phyloP scores from a whole-genome alignment of 768 basidiomycete species.

The Megacollybia marginata region DNA sequence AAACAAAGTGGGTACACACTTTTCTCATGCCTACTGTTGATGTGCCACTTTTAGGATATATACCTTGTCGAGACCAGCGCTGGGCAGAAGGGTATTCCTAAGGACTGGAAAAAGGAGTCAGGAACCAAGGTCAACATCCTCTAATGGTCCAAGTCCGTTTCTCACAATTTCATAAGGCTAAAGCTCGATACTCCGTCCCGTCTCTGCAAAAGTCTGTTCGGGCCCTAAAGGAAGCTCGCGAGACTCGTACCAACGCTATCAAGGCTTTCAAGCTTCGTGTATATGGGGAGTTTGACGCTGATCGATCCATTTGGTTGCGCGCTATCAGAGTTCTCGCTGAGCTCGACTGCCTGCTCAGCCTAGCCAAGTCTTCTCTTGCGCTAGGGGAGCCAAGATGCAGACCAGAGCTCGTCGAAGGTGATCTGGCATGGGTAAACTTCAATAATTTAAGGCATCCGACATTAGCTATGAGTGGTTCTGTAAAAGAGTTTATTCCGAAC shows the following conservation, averaged over 20 bases:
- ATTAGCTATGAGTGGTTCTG: slow-evolving; percentile 52
- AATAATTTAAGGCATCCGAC: slow-evolving; percentile 87
- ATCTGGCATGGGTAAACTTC: slow-evolving; percentile 80
- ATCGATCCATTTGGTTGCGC: slow-evolving; percentile 77
- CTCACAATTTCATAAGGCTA: slow-evolving; percentile 37
- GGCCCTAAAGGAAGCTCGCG: slow-evolving; percentile 86
- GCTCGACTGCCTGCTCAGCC: slow-evolving; percentile 90
- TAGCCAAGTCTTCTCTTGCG: slow-evolving; percentile 83
- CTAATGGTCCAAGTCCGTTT: neutral
- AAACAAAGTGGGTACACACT: slow-evolving; percentile 50
- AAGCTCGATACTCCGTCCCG: slow-evolving; percentile 71
- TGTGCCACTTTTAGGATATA: slow-evolving; percentile 55
- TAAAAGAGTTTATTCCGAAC: slow-evolving; percentile 87
- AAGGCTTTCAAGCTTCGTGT: slow-evolving; percentile 78
- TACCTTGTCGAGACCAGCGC: slow-evolving; percentile 76
- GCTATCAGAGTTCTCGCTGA: slow-evolving; percentile 83
- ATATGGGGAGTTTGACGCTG: slow-evolving; percentile 75
- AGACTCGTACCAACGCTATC: slow-evolving; percentile 73
- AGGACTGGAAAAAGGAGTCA: slow-evolving; percentile 74
- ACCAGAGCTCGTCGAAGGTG: slow-evolving; percentile 78
- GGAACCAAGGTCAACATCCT: slow-evolving; percentile 64
- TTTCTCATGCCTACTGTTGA: neutral
- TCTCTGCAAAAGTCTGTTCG: slow-evolving; percentile 67
- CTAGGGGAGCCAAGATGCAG: slow-evolving; percentile 93
- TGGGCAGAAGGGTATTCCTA: slow-evolving; percentile 58